Conservation (phyloP, 1,284 basidiomycete genomes). For the Malassezia restricta region DNA sequence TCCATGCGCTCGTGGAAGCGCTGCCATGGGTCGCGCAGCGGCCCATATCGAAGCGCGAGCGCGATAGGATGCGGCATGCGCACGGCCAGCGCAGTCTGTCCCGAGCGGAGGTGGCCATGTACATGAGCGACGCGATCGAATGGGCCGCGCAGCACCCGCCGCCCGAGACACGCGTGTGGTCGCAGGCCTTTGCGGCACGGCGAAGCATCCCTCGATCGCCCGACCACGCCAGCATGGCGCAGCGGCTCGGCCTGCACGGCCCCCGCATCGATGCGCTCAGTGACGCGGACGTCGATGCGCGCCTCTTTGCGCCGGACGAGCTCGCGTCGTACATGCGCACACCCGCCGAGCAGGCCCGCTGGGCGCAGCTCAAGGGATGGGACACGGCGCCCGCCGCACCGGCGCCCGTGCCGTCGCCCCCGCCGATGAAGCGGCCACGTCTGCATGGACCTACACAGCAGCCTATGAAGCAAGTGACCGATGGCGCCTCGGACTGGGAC, state of each 20-base stretch:
- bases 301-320: slow-evolving; percentile 7
- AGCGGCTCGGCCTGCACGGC: slow-evolving; percentile 4
- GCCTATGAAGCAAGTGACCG: neutral
- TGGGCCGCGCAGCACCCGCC: neutral
- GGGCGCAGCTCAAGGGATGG: slow-evolving; percentile 13
- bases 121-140: slow-evolving; percentile 2
- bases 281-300: slow-evolving; percentile 8
- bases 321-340: slow-evolving; percentile 7
- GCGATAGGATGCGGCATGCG: slow-evolving; percentile 1
- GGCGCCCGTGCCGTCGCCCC: neutral
- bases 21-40: slow-evolving; percentile 11
- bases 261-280: slow-evolving; percentile 6
- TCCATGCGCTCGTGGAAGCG: neutral
- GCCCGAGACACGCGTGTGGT: neutral
- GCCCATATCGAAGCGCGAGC: slow-evolving; percentile 1
- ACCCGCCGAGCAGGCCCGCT: slow-evolving; percentile 1
- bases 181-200: neutral
- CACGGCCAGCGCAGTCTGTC: neutral
- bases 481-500: neutral
- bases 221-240: neutral
- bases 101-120: neutral
- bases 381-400: neutral
- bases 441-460: neutral
- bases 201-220: neutral
- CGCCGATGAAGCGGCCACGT: neutral